These are phyloP conservation scores for Trichoderma harzianum DNA, from an alignment of 2,329 filamentous ascomycete genomes.

Conservation along the genomic window DNA sequence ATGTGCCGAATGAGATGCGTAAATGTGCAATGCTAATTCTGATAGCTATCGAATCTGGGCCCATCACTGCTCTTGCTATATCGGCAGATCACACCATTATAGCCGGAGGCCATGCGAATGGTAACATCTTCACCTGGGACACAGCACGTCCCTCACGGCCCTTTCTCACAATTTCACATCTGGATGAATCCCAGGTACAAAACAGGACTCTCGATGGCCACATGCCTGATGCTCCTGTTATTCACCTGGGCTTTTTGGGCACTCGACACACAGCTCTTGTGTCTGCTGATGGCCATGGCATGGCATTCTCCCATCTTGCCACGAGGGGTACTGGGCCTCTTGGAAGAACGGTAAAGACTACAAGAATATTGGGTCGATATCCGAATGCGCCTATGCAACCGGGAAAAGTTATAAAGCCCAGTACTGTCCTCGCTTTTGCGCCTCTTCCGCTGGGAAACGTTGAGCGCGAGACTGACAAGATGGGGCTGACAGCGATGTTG, in stretches of 20 bases:
- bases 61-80: conserved; percentile 81
- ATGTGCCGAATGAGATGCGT: conserved; percentile 18
- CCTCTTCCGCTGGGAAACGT: conserved; percentile 91
- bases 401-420: conserved; percentile 76
- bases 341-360: conserved; percentile 82
- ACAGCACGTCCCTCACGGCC: conserved; percentile 75
- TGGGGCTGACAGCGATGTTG: conserved; percentile 91
- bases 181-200: conserved; percentile 63
- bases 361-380: conserved; percentile 86
- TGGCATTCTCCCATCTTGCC: conserved; percentile 97
- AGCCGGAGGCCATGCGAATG: conserved; percentile 83
- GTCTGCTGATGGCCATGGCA: conserved; percentile 89
- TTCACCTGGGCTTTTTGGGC: conserved; percentile 92
- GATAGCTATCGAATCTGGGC: conserved; percentile 81
- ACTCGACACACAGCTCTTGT: conserved; percentile 91
- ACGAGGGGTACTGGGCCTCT: conserved; percentile 85
- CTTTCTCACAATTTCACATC: conserved; percentile 80
- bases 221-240: conserved; percentile 69
- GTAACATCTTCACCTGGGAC: conserved; percentile 97
- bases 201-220: conserved; percentile 77
- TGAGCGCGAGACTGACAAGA: conserved; percentile 78
- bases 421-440: conserved; percentile 89
- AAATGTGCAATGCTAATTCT: conserved; percentile 28
- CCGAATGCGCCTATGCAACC: conserved; percentile 63
- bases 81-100: conserved; percentile 93